These are phyloP conservation scores for Carex sylvatica DNA, from an alignment of 202 grass and related monocot species.

Conservation along the genomic window DNA sequence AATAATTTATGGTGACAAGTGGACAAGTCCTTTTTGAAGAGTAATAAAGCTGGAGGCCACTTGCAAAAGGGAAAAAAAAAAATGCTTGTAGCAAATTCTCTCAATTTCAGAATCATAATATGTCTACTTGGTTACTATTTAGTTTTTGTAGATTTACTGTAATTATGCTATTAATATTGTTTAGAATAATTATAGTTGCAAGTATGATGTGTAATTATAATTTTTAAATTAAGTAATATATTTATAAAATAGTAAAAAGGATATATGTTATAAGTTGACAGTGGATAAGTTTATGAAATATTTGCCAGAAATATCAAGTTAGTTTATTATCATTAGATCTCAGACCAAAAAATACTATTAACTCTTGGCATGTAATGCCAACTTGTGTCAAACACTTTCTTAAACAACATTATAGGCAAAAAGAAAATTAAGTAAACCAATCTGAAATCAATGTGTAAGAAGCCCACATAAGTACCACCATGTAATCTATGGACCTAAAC, in stretches of 20 bases:
- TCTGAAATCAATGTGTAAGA: not conserved
- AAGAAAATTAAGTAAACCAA: too few relatives aligned
- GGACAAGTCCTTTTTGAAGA: not conserved
- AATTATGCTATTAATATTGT: not conserved
- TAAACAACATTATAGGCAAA: too few relatives aligned
- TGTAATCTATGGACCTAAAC: too few relatives aligned
- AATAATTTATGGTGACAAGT: slow-evolving; percentile 7
- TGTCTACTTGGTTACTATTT: not conserved
- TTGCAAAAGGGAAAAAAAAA: not conserved
- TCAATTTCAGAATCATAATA: not conserved
- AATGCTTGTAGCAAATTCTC: not conserved
- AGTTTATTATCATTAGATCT: too few relatives aligned
- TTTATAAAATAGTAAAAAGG: too few relatives aligned
- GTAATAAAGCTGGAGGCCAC: not conserved
- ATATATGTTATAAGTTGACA: too few relatives aligned
- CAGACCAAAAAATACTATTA: too few relatives aligned
- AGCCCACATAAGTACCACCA: not conserved
- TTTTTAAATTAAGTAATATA: too few relatives aligned
- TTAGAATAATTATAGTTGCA: not conserved
- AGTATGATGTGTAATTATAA: not conserved
- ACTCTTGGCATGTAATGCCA: too few relatives aligned
- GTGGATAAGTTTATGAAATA: too few relatives aligned
- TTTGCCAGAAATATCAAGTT: too few relatives aligned
- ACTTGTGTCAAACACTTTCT: too few relatives aligned
- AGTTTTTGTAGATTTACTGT: not conserved